Conservation (phyloP, 306 rosid genomes). For the Cucumis sativus region Cucumber_9930_V3 NC_026656.2:5546501-5547000, state of each 20-base stretch:
- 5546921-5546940: not conserved
- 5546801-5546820: not conserved
- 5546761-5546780: not conserved
- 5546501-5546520: not conserved
- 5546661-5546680: not conserved
- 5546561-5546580: not conserved
- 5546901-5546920: not conserved
- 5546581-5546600: not conserved
- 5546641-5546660: not conserved
- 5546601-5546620: not conserved
- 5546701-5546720: not conserved
- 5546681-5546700: not conserved
- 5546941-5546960: not conserved
- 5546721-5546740: not conserved
- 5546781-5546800: not conserved
- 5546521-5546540: not conserved
- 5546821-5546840: not conserved
- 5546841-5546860: not conserved
- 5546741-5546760: not conserved
- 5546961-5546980: too few relatives aligned
- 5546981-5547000: too few relatives aligned
- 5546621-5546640: not conserved
- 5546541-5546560: not conserved
- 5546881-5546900: not conserved
- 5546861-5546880: not conserved